These are phyloP conservation scores for Peterozyma toletana DNA, from an alignment of 805 yeast species.

Conservation along the genomic window DNA sequence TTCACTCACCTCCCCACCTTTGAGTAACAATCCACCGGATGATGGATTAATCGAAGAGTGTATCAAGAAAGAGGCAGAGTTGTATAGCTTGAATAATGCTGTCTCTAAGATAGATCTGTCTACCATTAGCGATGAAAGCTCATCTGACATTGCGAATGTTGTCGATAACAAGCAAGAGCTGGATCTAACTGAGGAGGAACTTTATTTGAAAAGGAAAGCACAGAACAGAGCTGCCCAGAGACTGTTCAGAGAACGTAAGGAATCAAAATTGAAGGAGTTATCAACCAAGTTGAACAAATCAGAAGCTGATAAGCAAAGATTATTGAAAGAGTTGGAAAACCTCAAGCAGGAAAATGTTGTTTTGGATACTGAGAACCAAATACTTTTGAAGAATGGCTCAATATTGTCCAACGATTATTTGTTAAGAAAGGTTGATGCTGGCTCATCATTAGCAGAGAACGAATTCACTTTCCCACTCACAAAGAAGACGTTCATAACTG, in stretches of 20 bases:
- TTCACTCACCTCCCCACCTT: background rate
- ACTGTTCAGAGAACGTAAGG: slow-evolving; percentile 80
- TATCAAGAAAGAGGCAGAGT: slow-evolving; percentile 2
- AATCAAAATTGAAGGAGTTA: slow-evolving; percentile 60
- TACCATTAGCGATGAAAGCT: background rate
- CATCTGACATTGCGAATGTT: no score
- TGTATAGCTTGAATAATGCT: background rate
- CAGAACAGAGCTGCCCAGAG: slow-evolving; percentile 85
- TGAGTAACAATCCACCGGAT: background rate
- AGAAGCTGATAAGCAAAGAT: slow-evolving; percentile 43
- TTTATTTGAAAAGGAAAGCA: slow-evolving; percentile 56
- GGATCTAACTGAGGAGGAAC: slow-evolving; percentile 24
- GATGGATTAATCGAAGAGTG: slow-evolving; percentile 1
- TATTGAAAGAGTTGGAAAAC: slow-evolving; percentile 41
- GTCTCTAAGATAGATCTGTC: background rate
- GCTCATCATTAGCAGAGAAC: background rate
- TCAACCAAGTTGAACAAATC: slow-evolving; percentile 50
- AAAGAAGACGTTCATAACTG: slow-evolving; percentile 8
- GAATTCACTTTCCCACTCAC: slow-evolving; percentile 7
- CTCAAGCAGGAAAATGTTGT: slow-evolving; percentile 48
- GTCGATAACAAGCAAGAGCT: no score
- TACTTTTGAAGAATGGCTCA: slow-evolving; percentile 31
- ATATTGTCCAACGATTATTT: background rate
- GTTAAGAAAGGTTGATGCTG: background rate
- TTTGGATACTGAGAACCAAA: slow-evolving; percentile 56